A percentile compares a stretch with the other conserved stretches of the same genome.
Evolutionary conservation across 2,329 filamentous ascomycete species (phyloP).

Genomic region (Fusarium clavum): DNA sequence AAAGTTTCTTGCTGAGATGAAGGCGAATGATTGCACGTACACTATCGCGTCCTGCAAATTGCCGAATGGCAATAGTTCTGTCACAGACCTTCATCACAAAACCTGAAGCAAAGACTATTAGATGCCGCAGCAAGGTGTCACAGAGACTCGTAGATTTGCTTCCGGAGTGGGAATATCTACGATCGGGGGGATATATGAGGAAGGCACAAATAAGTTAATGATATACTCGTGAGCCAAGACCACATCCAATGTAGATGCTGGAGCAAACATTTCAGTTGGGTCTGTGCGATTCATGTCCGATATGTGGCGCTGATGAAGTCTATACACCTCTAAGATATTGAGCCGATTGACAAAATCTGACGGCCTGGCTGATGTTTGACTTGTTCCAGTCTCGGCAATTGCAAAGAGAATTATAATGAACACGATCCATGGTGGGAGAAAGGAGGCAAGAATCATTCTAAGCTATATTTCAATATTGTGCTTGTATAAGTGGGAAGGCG

Average conservation of each 20-base stretch:
- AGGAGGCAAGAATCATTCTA: background rate
- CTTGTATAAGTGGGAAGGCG: background rate
- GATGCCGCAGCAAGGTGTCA: too few relatives aligned
- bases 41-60: too few relatives aligned
- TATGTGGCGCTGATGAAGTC: background rate
- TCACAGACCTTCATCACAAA: too few relatives aligned
- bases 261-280: background rate
- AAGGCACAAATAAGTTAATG: too few relatives aligned
- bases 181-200: too few relatives aligned
- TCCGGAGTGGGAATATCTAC: too few relatives aligned
- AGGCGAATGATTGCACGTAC: too few relatives aligned
- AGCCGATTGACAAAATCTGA: background rate
- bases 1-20: too few relatives aligned
- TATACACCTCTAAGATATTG: background rate
- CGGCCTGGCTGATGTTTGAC: background rate
- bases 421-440: background rate
- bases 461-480: background rate
- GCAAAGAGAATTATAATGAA: background rate
- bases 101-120: too few relatives aligned
- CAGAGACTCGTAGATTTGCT: too few relatives aligned
- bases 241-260: background rate
- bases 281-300: background rate
- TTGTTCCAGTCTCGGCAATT: background rate
- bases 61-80: too few relatives aligned
- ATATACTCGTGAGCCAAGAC: background rate